Evolutionary conservation across 1,284 basidiomycete genomes (phyloP), one percentile per base, ranked within the genome.

Genomic region (Meira miltonrushii): DNA sequence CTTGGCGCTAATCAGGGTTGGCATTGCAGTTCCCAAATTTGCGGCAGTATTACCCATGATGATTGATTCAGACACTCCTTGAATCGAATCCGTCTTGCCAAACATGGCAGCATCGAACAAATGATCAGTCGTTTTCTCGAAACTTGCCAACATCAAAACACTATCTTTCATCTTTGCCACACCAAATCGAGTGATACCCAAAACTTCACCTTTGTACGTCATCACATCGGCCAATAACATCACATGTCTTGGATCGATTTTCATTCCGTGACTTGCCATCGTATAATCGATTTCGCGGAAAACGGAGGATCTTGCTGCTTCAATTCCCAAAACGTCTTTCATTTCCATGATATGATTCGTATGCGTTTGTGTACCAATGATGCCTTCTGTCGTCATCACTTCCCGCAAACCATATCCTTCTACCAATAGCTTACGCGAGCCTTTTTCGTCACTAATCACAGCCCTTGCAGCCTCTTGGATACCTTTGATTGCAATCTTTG

Each of bases 121-220:
- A 79, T 98, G 95, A 81, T 98, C 95, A 11, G 95, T 98, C 28
- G 95, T 98, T 82, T 98, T 98, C 80, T 99, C 95, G 79, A 99
- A 99, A 37, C 92, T 95, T 10, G 95, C 95, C 73, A 98, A 83
- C 95, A 98, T 99, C 70, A 98, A 85, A 17, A 97, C 93, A 71
- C 92, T 96, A 81, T 99, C 95, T 81, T 98, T 98, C 92, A 98
- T 98, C 81, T 98, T 98, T 23, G 94, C 92, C n/a, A 99, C 94
- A 78, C 95, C 95, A 80, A 98, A 98, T 21, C 95, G 88, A 9
- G 95, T 99, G 79, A 99, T 98, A 58, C 95, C 95, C 57, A 99
- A 82, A 6, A 99, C 92, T 79, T 98, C 94, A 57, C 95, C 95
- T 89, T 99, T 99, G 83, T 96, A 97, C 38, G 87, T 88, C 95